Evolutionary conservation across 495 filamentous ascomycete species (phyloP).

Genomic region (Cercophora newfieldiana): DNA sequence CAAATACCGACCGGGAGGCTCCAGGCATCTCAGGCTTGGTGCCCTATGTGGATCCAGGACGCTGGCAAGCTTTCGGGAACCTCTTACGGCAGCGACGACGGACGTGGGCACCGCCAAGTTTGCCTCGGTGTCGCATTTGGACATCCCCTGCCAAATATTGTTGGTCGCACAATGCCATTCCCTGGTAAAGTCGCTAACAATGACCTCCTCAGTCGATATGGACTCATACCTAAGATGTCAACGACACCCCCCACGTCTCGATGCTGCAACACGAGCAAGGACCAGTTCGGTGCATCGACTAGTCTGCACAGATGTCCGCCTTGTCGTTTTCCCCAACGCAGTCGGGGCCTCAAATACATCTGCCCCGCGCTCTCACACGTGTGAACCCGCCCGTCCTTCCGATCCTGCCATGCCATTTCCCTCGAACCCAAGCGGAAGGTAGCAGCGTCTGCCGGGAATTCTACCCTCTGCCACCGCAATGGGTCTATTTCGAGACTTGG

Average conservation of each 20-base stretch:
- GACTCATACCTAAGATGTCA: background rate
- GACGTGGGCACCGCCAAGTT: too few species aligned
- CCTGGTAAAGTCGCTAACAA: background rate
- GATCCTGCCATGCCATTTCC: background rate
- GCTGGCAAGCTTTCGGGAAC: background rate
- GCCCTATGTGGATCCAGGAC: too few species aligned
- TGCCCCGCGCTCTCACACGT: background rate
- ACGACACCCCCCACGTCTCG: background rate
- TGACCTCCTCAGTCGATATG: background rate
- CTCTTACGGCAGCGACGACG: background rate
- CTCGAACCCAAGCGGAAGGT: background rate
- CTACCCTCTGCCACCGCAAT: conserved; percentile 9
- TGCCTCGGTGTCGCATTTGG: background rate
- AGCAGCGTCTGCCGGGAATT: background rate
- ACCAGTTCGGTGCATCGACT: background rate
- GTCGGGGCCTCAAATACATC: background rate
- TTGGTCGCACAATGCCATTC: background rate
- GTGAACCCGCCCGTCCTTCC: background rate
- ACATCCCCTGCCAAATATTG: background rate
- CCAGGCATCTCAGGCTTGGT: too few species aligned
- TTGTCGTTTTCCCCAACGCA: background rate
- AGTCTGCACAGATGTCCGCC: background rate
- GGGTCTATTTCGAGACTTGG: conserved; percentile 19
- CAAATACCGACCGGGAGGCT: too few species aligned
- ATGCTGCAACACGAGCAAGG: background rate